Base-by-base conservation (phyloP, 73 alveolate species). In the Paramecium sexaurelia region DNA sequence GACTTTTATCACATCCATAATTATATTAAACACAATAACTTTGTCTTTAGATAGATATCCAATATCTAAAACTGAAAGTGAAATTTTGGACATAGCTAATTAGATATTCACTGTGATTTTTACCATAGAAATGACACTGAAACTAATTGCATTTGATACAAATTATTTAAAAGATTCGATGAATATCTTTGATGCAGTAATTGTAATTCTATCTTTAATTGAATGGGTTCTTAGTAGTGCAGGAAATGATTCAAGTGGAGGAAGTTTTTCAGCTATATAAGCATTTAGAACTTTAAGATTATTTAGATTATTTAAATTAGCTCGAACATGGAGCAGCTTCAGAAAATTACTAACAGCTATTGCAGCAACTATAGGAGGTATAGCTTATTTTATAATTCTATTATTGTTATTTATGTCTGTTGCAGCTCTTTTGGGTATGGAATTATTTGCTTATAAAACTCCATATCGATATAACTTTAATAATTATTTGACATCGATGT, bases 371-470 rank as follows among this genome's bases (percentile, higher is more conserved):
- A n/a, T 94, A 1, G 89, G 61, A 37, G 95, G 93, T 7, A 68
- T 94, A n/a, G 73, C 91, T 27, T 78, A 91, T 83, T 94, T 94
- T 41, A 73, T 89, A 17, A 55, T 94, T 41, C 78, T 94, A 0
- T 85, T 94, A 22, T 85, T 91, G 55, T 55, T 94, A 6, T 94
- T 91, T 69, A 85, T 75, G 66, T 68, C 85, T 37, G 75, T 92
- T 3, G 67, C 85, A 39, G 86, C 94, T 2, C 92, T 94, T 26
- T 93, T 94, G 7, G 97, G 97, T 0, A 94, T 94, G 97, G 97
- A 94, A 83, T 67, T 94, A 36, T 94, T 84, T 93, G 96, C 96
- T 13, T 43, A 94, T 33, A 85, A 85, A 19, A 37, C 94, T 2
- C 84, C 82, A 5, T 83, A 47, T 32, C 37, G 97, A 92, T 35